phyloP scores from a whole-genome alignment of 1,284 basidiomycete genomes.

The Xanthoconium separans region DNA sequence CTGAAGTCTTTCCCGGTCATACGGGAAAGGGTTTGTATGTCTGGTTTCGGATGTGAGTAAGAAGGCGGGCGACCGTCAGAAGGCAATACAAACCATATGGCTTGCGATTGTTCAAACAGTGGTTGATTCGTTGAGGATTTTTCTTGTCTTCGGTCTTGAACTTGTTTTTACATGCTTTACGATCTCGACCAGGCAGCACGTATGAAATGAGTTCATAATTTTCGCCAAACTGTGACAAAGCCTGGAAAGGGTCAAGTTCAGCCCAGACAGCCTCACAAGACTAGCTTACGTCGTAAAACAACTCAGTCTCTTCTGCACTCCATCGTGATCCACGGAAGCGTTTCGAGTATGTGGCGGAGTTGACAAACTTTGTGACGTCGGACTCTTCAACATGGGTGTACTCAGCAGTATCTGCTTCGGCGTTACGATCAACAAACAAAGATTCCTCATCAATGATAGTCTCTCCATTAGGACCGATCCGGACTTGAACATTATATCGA shows the following conservation, averaged over 20 bases:
- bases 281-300: constrained; percentile 74
- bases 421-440: constrained; percentile 67
- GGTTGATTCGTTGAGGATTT: constrained; percentile 66
- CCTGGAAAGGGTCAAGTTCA: constrained; percentile 45
- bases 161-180: constrained; percentile 88
- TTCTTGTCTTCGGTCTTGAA: constrained; percentile 86
- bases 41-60: constrained; percentile 34
- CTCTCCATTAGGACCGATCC: constrained; percentile 79
- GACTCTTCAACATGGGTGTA: constrained; percentile 84
- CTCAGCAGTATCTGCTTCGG: constrained; percentile 60
- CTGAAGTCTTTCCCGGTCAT: constrained; percentile 83
- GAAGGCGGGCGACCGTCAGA: neutral
- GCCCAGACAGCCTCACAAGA: neutral
- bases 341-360: constrained; percentile 80
- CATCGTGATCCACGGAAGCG: constrained; percentile 76
- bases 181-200: constrained; percentile 80
- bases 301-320: constrained; percentile 83
- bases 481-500: constrained; percentile 77
- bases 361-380: constrained; percentile 80
- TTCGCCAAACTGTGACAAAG: constrained; percentile 84
- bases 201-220: constrained; percentile 91
- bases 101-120: constrained; percentile 62
- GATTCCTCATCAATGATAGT: constrained; percentile 81
- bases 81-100: constrained; percentile 57
- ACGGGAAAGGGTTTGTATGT: constrained; percentile 65